Evolutionary conservation across 495 filamentous ascomycete species (phyloP), one percentile per base, ranked within the genome.

Genomic region (Daldinia childiae): DNA sequence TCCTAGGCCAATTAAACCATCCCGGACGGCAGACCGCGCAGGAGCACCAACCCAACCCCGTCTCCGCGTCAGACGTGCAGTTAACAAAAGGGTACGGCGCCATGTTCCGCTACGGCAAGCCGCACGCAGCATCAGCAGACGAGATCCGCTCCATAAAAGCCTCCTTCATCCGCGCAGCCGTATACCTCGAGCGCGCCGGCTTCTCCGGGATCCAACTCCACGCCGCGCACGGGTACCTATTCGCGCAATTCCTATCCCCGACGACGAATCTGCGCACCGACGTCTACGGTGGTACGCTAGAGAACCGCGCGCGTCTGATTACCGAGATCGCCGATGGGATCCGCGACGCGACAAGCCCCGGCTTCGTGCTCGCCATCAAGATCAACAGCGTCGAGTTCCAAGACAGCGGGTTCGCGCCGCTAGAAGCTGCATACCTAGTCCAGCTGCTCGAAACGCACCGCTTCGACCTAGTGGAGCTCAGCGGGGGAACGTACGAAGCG

Each of bases 311-410:
- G 27, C 81, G 88, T 0, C 77, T 91, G 21, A 75, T 82, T 0
- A 71, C 85, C n/a, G 89, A 91, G 74, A 81, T 91, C 51, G 82
- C 82, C 2, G 60, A 79, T 24, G 85, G 79, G 6, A 82, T 89
- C 66, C 85, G 86, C 38, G 68, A 73, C 0, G 82, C 81, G 0
- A 81, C 78, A 7, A 79, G 62, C 39, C 79, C 72, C 15, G 82
- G 45, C 51, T 91, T 91, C 80, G 84, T 89, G 39, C 71, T 92
- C 34, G 81, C 82, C 41, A 88, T 90, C 77, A 92, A 92, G 79
- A 80, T 92, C 74, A 92, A 92, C 78, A 88, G 84, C 73, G 88
- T 90, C 68, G 89, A 92, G 75, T 90, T 90, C 77, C 87, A 92
- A 74, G 71, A 71, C 26, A 77, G 82, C 15, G 89, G 89, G 11